A percentile compares a stretch with the other conserved stretches of the same genome.
Evolutionary conservation across 176 grass and related monocot species (phyloP).

Genomic region (Bromus sterilis): DNA sequence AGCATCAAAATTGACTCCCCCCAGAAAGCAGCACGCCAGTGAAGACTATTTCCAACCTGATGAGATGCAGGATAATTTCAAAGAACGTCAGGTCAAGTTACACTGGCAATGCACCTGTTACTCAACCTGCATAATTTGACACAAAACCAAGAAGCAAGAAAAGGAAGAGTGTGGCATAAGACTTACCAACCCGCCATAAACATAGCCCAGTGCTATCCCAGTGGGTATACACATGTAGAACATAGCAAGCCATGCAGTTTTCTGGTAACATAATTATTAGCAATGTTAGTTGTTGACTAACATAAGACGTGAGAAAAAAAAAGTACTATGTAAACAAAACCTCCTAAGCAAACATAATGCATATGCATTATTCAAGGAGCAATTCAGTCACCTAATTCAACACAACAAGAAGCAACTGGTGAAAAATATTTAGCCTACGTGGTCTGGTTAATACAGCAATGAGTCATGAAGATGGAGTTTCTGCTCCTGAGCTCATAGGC

Average conservation of each 20-base stretch:
- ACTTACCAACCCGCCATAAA: conserved; percentile 94
- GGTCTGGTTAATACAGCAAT: background rate
- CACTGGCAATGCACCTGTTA: background rate
- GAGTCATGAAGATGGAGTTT: background rate
- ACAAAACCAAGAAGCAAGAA: conserved; percentile 4
- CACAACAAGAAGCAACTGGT: background rate
- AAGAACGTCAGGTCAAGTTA: background rate
- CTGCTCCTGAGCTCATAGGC: too few species aligned
- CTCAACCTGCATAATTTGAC: background rate
- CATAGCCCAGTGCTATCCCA: conserved; percentile 93
- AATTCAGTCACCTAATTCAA: background rate
- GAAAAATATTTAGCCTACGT: background rate
- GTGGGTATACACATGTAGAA: conserved; percentile 99
- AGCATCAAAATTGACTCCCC: conserved; percentile 97
- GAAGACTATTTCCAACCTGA: conserved; percentile 61
- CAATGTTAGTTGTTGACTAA: conserved; percentile 27
- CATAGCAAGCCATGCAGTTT: conserved; percentile 92
- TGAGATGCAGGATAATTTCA: conserved; percentile 8
- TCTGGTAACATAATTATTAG: conserved; percentile 49
- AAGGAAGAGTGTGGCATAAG: conserved; percentile 20
- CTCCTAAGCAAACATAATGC: background rate
- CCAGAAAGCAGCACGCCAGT: conserved; percentile 97
- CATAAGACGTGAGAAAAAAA: conserved; percentile 9
- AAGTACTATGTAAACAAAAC: background rate
- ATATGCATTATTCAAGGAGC: background rate